A percentile compares a stretch with the other conserved stretches of the same genome.
Evolutionary conservation across 2,329 filamentous ascomycete genomes (phyloP).

Genomic region (Ilyonectria destructans): DNA sequence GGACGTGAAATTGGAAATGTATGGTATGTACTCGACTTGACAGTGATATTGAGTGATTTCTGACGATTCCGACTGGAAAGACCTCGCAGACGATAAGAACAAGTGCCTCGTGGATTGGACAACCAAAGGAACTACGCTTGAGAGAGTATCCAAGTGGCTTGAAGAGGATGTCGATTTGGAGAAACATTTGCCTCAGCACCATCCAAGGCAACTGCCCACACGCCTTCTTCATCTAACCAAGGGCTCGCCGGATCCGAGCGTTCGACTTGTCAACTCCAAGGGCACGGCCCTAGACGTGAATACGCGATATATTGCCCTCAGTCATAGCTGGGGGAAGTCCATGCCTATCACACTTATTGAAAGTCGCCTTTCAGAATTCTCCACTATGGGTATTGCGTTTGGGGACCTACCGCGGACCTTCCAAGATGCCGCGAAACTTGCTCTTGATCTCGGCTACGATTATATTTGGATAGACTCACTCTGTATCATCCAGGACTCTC

Average conservation of each 20-base stretch:
- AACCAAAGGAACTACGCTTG: neutral
- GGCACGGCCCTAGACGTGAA: neutral
- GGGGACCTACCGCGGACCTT: slow-evolving; percentile 5
- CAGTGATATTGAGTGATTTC: neutral
- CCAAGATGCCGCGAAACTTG: slow-evolving; percentile 1
- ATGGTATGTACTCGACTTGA: neutral
- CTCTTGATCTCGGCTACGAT: slow-evolving; percentile 5
- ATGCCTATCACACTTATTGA: neutral
- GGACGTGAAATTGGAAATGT: slow-evolving; percentile 7
- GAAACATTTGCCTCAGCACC: slow-evolving; percentile 2
- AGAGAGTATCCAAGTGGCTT: slow-evolving; percentile 12
- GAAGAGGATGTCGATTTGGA: neutral
- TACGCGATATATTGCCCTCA: slow-evolving; percentile 2
- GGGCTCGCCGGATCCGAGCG: neutral
- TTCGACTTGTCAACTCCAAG: slow-evolving; percentile 4
- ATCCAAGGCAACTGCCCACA: slow-evolving; percentile 1
- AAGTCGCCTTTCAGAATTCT: neutral
- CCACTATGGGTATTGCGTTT: neutral
- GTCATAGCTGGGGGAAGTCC: slow-evolving; percentile 11
- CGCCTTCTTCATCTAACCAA: neutral
- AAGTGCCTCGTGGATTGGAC: slow-evolving; percentile 3
- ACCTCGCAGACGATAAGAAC: slow-evolving; percentile 2
- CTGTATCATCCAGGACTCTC: slow-evolving; percentile 11
- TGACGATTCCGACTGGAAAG: neutral
- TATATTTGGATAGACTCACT: neutral